phyloP scores from a whole-genome alignment of 371 early-diverging fungal species.

The Lichtheimia ramosa region DNA sequence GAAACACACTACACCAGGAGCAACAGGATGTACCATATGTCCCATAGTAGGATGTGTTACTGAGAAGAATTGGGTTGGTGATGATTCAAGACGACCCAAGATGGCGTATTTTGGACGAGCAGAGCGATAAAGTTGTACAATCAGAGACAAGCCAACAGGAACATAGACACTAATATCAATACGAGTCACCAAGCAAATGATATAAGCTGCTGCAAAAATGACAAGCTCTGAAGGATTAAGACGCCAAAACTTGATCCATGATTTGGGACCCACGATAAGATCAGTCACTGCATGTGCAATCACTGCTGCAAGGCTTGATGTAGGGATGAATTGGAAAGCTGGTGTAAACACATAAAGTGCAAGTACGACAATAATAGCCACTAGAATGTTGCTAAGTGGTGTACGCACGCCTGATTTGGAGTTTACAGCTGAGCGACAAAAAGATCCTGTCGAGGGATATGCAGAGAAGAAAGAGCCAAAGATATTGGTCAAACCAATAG shows the following conservation, averaged over 20 bases:
- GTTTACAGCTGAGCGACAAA: constrained; percentile 84
- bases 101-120: constrained; percentile 59
- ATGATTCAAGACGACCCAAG: constrained; percentile 31
- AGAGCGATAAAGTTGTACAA: constrained; percentile 65
- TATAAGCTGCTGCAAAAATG: constrained; percentile 32
- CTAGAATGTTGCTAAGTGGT: constrained; percentile 74
- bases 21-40: constrained; percentile 29
- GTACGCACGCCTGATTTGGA: constrained; percentile 69
- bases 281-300: constrained; percentile 72
- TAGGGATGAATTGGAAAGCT: constrained; percentile 83
- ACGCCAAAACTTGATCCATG: constrained; percentile 45
- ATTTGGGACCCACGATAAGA: constrained; percentile 54
- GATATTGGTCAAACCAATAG: constrained; percentile 80
- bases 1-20: constrained; percentile 63
- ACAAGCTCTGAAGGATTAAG: constrained; percentile 37
- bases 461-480: constrained; percentile 80
- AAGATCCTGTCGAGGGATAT: constrained; percentile 84
- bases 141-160: constrained; percentile 62
- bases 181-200: constrained; percentile 62
- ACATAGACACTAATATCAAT: constrained; percentile 71
- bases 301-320: constrained; percentile 74
- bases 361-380: constrained; percentile 73
- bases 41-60: constrained; percentile 19
- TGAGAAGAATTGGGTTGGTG: constrained; percentile 21
- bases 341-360: constrained; percentile 77